Evolutionary conservation across 2,329 filamentous ascomycete species (phyloP), one percentile per base, ranked within the genome.

Genomic region (Chaetothyriales sp.): DNA sequence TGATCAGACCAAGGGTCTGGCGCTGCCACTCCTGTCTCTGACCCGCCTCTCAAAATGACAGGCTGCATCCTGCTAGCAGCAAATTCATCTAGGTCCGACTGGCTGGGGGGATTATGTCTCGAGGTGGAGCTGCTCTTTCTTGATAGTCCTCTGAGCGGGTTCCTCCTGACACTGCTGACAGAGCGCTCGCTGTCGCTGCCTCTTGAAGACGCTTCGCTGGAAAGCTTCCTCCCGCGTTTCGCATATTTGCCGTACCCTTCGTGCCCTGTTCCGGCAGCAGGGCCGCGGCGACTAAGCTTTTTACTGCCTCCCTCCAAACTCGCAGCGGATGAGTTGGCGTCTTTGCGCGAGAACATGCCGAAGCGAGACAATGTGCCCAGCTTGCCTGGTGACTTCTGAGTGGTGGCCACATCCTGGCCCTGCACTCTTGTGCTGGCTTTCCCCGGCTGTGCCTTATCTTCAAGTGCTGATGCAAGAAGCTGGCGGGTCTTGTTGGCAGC

Each of bases 191-290:
- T 65, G 12, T 64, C 64, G 46, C 61, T 69, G 28, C 58, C 67
- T 10, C 43, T 53, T 25, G 53, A 50, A 26, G 43, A 43, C 56
- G 64, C 70, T 50, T 67, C 63, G 46, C 65, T 59, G 49, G 70
- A 73, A 48, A 63, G 49, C 53, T 68, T 70, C 49, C 71, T 65
- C 44, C 70, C 70, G 43, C 71, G 64, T 50, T 67, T 65, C 3
- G 64, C 64, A 59, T 73, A 71, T 57, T 65, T 73, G 10, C 70
- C 70, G 57, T 76, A 75, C 25, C 70, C 70, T 68, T 96, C 90
- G 61, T 96, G 88, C 0, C 90, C 90, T 39, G 90, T 96, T n/a
- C 90, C 90, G 43, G 90, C 90, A 15, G 77, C 79, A 19, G 90
- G 90, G 0, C 90, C 89, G 65, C 87, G 90, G 25, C 84, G 77